These are phyloP conservation scores for Leccinum subtestaceum DNA, from an alignment of 768 basidiomycete genomes.

Conservation along the genomic window DNA sequence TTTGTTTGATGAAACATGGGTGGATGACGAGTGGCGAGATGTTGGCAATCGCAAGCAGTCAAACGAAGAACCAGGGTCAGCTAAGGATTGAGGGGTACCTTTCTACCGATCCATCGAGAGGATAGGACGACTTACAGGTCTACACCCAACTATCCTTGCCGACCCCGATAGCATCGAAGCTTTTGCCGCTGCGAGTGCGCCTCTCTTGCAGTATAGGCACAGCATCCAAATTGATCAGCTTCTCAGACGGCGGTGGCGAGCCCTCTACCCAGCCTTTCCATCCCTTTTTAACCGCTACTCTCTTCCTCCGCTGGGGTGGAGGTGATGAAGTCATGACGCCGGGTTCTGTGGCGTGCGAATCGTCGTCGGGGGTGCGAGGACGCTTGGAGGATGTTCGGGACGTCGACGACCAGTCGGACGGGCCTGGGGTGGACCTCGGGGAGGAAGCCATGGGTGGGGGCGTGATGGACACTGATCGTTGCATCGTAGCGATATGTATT, in stretches of 20 bases:
- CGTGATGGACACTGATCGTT: conserved; percentile 71
- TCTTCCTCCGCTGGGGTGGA: conserved; percentile 52
- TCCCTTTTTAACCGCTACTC: conserved; percentile 67
- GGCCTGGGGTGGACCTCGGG: conserved; percentile 71
- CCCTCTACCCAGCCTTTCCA: conserved; percentile 94
- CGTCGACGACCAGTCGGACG: conserved; percentile 68
- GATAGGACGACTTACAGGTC: conserved; percentile 39
- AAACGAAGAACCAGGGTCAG: conserved; percentile 2
- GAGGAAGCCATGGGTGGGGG: conserved; percentile 67
- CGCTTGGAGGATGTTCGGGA: conserved; percentile 80
- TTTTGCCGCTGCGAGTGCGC: conserved; percentile 80
- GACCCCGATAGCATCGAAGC: conserved; percentile 78
- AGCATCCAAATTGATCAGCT: conserved; percentile 77
- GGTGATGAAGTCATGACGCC: conserved; percentile 21
- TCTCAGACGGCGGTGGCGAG: conserved; percentile 74
- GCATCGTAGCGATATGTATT: conserved; percentile 67
- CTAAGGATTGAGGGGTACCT: conserved; percentile 35
- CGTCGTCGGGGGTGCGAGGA: conserved; percentile 70
- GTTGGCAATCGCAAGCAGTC: neutral
- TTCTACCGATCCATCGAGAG: conserved; percentile 46
- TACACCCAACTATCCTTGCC: conserved; percentile 78
- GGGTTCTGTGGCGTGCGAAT: conserved; percentile 38
- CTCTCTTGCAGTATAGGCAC: conserved; percentile 70
- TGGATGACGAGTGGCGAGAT: neutral
- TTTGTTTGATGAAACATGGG: conserved; percentile 9